Base-by-base conservation (phyloP, 805 yeast genomes). In the Middelhovenomyces tepae region DNA sequence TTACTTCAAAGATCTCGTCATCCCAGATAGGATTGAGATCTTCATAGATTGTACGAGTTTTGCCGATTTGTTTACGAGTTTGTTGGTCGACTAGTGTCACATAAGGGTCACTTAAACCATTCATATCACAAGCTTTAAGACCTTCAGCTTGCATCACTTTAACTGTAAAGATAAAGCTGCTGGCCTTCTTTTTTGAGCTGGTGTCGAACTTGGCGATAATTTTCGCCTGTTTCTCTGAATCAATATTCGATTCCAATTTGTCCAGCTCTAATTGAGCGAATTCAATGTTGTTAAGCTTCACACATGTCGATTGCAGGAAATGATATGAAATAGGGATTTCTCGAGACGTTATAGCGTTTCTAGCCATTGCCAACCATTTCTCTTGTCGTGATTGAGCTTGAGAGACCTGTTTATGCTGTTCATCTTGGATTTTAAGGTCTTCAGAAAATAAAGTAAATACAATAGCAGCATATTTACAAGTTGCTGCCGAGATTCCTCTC, bases 21-120 rank as follows among this genome's bases (percentile, higher is more conserved):
- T 83, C 82, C 93, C 93, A 89, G 10, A 69, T 71, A 0, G 96
- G 95, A 45, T 75, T 74, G 21, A 69, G 58, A 4, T 76, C 71
- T 34, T 71, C 71, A 19, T 65, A 62, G 3, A 81, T 62, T 0
- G 77, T 69, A 44, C 82, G 64, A 0, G 97, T 87, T 39, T 72
- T 75, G 2, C 80, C 87, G 21, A 82, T 59, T 18, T 74, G 73
- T 32, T 60, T 64, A 23, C 71, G 63, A 2, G 65, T 64, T 23
- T 55, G 56, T 4, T 77, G 67, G 45, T 80, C 85, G 4, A 71
- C 62, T 10, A 84, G 48, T 0, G 83, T 71, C 1, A 79, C 76
- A 43, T 75, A 75, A 0, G 84, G 69, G 42, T 71, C 74, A 5
- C 72, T 57, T 4, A 59, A 40, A 0, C 77, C 71, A 41, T 63